Evolutionary conservation across 768 basidiomycete species (phyloP), one percentile per base, ranked within the genome.

Genomic region (Clathrus columnatus): DNA sequence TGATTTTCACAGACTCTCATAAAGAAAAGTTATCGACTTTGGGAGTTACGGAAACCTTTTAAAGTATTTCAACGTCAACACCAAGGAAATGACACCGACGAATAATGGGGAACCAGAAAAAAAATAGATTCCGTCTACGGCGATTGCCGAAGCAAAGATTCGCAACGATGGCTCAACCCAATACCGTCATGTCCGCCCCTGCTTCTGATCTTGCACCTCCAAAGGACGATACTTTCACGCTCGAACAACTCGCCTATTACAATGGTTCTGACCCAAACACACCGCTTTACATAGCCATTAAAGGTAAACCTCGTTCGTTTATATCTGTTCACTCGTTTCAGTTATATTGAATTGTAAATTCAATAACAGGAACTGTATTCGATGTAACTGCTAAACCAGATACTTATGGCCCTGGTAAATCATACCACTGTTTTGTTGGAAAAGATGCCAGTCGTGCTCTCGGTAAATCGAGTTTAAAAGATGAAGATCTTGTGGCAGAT

Each of bases 221-320:
- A 18, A 87, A 88, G 68, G 73, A 85, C 60, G 85, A 91, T 66
- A 85, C 87, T 0, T 88, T 81, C 72, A 85, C 88, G 0, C 74
- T 75, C 16, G 77, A 78, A 58, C 69, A 87, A 60, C 75, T 98
- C 57, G 82, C 75, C 36, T 59, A 75, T 62, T 92, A 75, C 66
- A 82, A 93, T 68, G 94, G 94, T 17, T 71, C 74, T 0, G 79
- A 83, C 59, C 65, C 75, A 0, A 63, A 68, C 41, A 81, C 80
- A 61, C 89, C 91, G 0, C 89, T 98, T 59, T 92, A 87, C 61
- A 86, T 98, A 43, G 85, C 91, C 27, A 94, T 98, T 72, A 97
- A 96, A 76, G 91, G 90, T 84, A 56, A n/a, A n/a, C n/a, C 43
- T 65, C 61, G 20, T 18, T 6, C 44, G 18, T 41, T n/a, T n/a